phyloP scores from a whole-genome alignment of 495 filamentous ascomycete species.

The Elasticomyces elasticus region DNA sequence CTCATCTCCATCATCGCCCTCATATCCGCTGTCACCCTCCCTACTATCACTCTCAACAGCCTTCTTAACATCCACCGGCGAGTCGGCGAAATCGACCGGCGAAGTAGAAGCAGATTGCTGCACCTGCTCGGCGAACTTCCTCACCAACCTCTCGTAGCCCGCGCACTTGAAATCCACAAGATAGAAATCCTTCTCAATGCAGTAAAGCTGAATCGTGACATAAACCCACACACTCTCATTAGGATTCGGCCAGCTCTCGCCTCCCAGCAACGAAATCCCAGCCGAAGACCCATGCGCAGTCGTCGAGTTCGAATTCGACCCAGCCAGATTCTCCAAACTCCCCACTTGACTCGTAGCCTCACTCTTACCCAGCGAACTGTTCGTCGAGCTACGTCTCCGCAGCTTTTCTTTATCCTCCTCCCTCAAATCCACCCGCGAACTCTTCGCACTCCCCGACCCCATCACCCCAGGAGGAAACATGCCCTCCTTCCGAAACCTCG shows the following conservation, averaged over 20 bases:
- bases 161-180: constrained; percentile 98
- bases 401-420: neutral
- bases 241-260: constrained; percentile 1
- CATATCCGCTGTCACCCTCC: neutral
- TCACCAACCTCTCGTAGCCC: constrained; percentile 80
- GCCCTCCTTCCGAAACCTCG: constrained; percentile 73
- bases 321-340: constrained; percentile 31
- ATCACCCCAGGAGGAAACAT: constrained; percentile 46
- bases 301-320: neutral
- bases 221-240: constrained; percentile 64
- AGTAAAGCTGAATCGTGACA: constrained; percentile 92
- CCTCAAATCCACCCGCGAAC: constrained; percentile 47
- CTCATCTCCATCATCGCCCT: constrained; percentile 29
- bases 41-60: no score
- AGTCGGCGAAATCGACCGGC: neutral
- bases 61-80: neutral
- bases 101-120: neutral
- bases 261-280: neutral
- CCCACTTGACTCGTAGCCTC: no score
- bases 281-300: neutral
- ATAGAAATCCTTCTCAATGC: constrained; percentile 85
- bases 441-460: constrained; percentile 44
- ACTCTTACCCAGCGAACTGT: constrained; percentile 32
- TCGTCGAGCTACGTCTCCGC: constrained; percentile 37
- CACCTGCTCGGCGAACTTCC: constrained; percentile 26